Evolutionary conservation across 73 alveolate genomes (phyloP).

Genomic region (Urostyla sp.): DNA sequence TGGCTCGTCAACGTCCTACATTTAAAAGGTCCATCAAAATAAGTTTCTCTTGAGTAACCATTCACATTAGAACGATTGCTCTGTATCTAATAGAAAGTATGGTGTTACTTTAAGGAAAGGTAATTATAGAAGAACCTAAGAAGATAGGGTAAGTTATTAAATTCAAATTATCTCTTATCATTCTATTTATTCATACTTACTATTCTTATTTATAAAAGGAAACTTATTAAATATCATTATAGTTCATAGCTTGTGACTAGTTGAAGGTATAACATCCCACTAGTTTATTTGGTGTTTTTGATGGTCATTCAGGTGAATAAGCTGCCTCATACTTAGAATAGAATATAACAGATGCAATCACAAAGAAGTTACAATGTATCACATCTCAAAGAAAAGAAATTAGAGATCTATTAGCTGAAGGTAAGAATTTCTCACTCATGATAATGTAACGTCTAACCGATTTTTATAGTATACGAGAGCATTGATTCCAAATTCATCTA

Average conservation of each 20-base stretch:
- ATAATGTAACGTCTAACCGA: neutral
- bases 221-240: neutral
- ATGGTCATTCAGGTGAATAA: conserved; percentile 54
- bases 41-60: too few relatives aligned
- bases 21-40: too few relatives aligned
- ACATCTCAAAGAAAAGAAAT: neutral
- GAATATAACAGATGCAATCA: neutral
- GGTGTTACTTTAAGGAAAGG: conserved; percentile 34
- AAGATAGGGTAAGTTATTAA: conserved; percentile 45
- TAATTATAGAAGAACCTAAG: conserved; percentile 26
- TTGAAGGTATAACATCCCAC: neutral
- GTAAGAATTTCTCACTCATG: neutral
- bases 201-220: neutral
- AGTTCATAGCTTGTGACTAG: conserved; percentile 33
- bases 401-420: neutral
- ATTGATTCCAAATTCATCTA: neutral
- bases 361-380: neutral
- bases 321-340: conserved; percentile 33
- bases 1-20: too few relatives aligned
- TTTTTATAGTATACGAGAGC: neutral
- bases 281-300: conserved; percentile 45
- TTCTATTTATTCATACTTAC: conserved; percentile 4
- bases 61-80: too few relatives aligned
- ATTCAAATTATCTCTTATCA: neutral
- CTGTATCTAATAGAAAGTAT: neutral